A percentile compares a stretch with the other conserved stretches of the same genome.
Evolutionary conservation across 2,329 filamentous ascomycete genomes (phyloP).

Genomic region (Colletotrichum spinosum): DNA sequence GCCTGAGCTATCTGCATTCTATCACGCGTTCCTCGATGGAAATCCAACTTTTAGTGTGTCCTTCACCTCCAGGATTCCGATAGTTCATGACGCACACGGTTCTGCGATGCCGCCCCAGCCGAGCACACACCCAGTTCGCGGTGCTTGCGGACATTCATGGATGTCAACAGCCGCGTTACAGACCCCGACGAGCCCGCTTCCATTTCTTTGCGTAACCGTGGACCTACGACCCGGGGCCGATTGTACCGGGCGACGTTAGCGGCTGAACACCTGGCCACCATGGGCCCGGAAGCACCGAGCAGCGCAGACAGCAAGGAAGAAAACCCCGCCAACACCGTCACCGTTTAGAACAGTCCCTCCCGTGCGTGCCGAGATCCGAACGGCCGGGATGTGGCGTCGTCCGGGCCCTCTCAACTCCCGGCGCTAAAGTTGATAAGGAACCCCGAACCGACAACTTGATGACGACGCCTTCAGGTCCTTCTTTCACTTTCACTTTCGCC

Average conservation of each 20-base stretch:
- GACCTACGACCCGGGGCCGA: too few species aligned
- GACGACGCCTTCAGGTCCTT: conserved; percentile 10
- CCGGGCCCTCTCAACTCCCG: conserved; percentile 25
- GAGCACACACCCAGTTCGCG: conserved; percentile 22
- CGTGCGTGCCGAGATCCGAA: conserved; percentile 32
- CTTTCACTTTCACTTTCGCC: too few species aligned
- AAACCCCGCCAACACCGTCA: neutral
- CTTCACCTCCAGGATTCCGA: neutral
- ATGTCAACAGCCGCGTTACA: too few species aligned
- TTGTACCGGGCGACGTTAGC: too few species aligned
- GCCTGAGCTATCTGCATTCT: too few species aligned
- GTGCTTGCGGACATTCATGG: neutral
- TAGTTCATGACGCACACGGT: conserved; percentile 7
- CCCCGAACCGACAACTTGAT: conserved; percentile 1
- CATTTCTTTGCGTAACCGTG: too few species aligned
- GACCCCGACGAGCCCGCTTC: too few species aligned
- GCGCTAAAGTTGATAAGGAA: neutral
- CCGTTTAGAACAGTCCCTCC: neutral
- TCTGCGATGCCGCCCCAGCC: conserved; percentile 27
- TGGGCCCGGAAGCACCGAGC: neutral
- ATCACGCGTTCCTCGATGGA: too few species aligned
- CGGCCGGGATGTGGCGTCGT: conserved; percentile 35
- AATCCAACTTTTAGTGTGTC: too few species aligned
- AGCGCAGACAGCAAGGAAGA: neutral
- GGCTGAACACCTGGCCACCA: too few species aligned